Evolutionary conservation across 2,329 filamentous ascomycete genomes (phyloP), one percentile per base, ranked within the genome.

Genomic region (Diplodia scrobiculata): DNA sequence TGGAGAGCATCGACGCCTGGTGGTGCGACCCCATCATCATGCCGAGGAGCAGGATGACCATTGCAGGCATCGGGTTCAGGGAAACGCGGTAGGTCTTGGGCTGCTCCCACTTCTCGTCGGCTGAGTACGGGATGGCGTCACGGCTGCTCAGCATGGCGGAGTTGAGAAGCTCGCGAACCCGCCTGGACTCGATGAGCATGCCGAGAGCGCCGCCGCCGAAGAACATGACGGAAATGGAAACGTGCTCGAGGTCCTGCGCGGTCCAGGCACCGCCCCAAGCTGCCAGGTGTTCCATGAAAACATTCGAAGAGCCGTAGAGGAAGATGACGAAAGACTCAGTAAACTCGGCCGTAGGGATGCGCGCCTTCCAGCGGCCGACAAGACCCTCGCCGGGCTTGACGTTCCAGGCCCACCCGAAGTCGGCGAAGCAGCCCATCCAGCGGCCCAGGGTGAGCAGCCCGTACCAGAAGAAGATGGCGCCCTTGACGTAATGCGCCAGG

Each of bases 321-420:
- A 92, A 96, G 69, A 98, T 97, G 70, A 97, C 86, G 66, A 89
- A 88, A 38, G 91, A 96, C 78, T 98, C 94, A 58, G 89, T 86
- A 72, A 96, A 97, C 79, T 98, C 94, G 27, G 91, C 92, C 0
- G 91, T 91, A 0, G 90, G 91, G 34, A 87, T 72, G 53, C 77
- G 80, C 47, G 82, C 77, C 60, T 86, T 86, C 85, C 89, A 89
- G 73, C 83, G 86, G 69, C 85, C 83, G 19, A 87, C 83, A 13
- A 86, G 74, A 10, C 81, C 81, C 67, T 78, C 77, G 5, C 80
- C 74, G 9, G 92, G 92, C 67, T 90, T 90, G 67, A 93, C 78
- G 73, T 98, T 98, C 94, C 94, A 97, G 0, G 92, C 91, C 94
- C 94, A 98, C 70, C 94, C 94, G 66, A 94, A 84, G 68, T 97